Evolutionary conservation across 2,329 filamentous ascomycete genomes (phyloP), one percentile per base, ranked within the genome.

Genomic region (Pseudocercospora crystallina): DNA sequence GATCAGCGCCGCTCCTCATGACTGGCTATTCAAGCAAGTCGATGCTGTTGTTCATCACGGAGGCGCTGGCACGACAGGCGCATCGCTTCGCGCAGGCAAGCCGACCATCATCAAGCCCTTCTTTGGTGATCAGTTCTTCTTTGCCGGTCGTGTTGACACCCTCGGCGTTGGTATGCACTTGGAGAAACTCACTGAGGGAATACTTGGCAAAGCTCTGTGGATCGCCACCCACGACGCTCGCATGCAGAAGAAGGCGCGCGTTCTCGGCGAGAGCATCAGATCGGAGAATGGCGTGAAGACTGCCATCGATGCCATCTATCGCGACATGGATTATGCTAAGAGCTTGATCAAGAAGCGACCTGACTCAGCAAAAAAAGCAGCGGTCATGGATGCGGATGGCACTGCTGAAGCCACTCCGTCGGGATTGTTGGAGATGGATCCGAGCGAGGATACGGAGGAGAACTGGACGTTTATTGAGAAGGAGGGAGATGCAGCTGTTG

Each of bases 81-180:
- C 94, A 1, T 95, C 90, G 69, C 76, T 99, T 42, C 81, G 94
- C 45, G 91, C 91, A 0, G 94, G 94, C 2, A 83, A 96, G 5
- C 94, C 94, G 0, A 97, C 94, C 0, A 91, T 99, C 57, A 87
- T 97, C 66, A 89, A 92, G 54, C 94, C 94, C 0, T 99, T 97
- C 76, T 99, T 99, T 66, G 94, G 94, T 5, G 94, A 99, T 63
- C 94, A 99, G 67, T 96, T 87, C 77, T 99, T 99, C 76, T 97
- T 95, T 63, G 94, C 90, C 5, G 82, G 80, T 29, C 81, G 94
- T 3, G 87, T 97, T 1, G 90, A 97, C 69, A 92, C 97, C 64
- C 77, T 99, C 5, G 92, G 94, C 0, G 94, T 97, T 2, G 94
- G 94, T 0, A 85, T 96, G 14, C 89, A 86, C 65, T 78, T 99